A percentile compares a stretch with the other conserved stretches of the same genome.
These are phyloP conservation scores for Coriolopsis trogii DNA, from an alignment of 1,284 basidiomycete genomes.

Conservation along the genomic window DNA sequence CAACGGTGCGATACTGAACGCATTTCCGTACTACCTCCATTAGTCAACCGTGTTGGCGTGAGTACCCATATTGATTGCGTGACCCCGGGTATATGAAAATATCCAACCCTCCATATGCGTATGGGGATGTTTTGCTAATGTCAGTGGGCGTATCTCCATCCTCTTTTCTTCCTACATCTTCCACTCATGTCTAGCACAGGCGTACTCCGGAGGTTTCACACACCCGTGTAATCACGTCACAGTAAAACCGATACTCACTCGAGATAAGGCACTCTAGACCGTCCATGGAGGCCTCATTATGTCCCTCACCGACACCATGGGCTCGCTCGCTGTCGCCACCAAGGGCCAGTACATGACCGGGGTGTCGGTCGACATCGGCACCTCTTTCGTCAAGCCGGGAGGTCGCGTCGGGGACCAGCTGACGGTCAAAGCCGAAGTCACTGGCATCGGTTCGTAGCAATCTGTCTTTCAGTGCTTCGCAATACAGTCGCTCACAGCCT, in stretches of 20 bases:
- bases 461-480: too few relatives aligned
- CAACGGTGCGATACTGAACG: too few relatives aligned
- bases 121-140: too few relatives aligned
- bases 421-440: constrained; percentile 61
- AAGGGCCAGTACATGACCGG: constrained; percentile 87
- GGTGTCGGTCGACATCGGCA: constrained; percentile 86
- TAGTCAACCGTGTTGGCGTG: constrained; percentile 78
- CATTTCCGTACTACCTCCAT: neutral
- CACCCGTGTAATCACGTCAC: too few relatives aligned
- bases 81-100: too few relatives aligned
- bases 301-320: constrained; percentile 85
- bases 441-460: constrained; percentile 67
- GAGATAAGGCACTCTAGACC: constrained; percentile 35
- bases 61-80: constrained; percentile 24
- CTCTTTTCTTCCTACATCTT: too few relatives aligned
- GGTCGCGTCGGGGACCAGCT: constrained; percentile 69
- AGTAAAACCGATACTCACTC: neutral
- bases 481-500: constrained; percentile 5
- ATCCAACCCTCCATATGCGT: too few relatives aligned
- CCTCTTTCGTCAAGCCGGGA: constrained; percentile 78
- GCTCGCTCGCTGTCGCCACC: constrained; percentile 81
- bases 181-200: too few relatives aligned
- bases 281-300: constrained; percentile 87
- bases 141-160: too few relatives aligned
- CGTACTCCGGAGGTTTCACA: too few relatives aligned